Evolutionary conservation across 306 rosid genomes (phyloP).

Genomic region (Cyamopsis tetragonoloba): DNA sequence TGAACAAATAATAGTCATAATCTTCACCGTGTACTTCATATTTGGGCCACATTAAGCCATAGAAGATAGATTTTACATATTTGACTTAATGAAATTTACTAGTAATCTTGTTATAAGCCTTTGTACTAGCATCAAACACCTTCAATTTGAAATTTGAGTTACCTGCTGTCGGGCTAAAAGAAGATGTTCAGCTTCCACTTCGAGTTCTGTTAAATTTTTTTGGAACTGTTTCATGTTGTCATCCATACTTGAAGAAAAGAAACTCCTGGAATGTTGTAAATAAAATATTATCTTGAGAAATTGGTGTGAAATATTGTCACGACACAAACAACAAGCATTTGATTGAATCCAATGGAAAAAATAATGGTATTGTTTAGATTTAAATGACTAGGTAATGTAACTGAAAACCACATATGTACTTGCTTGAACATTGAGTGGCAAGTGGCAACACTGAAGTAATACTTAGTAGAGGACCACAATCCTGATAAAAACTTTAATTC

Average conservation of each 20-base stretch:
- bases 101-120: background rate
- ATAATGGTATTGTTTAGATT: background rate
- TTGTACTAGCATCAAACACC: background rate
- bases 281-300: background rate
- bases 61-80: background rate
- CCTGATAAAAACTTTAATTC: no score
- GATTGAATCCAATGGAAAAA: background rate
- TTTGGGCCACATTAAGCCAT: background rate
- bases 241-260: conserved; percentile 41
- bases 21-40: background rate
- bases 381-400: background rate
- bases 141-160: background rate
- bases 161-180: conserved; percentile 76
- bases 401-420: background rate
- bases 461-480: no score
- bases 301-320: background rate
- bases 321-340: background rate
- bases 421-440: background rate
- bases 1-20: background rate
- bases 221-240: conserved; percentile 49
- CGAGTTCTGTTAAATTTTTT: conserved; percentile 50
- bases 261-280: conserved; percentile 1
- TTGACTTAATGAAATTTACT: background rate
- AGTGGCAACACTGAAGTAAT: no score
- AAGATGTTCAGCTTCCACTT: conserved; percentile 74